Evolutionary conservation across 192 early-diverging fungal genomes (phyloP).

Genomic region (Podila horticola): DNA sequence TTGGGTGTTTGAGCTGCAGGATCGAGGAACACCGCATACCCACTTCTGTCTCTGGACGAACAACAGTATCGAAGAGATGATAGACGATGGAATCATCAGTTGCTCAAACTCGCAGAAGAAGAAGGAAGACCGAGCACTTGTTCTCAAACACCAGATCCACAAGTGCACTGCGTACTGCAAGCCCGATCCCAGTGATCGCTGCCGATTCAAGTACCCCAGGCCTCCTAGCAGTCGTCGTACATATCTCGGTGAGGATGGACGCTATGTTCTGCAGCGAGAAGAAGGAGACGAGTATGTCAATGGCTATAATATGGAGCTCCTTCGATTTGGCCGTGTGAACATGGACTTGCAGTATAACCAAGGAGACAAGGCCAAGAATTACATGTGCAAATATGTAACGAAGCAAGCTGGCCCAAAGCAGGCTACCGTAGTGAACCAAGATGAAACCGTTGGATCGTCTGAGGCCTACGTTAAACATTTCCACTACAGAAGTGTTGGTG

Average conservation of each 20-base stretch:
- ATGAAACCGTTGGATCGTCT: constrained; percentile 6
- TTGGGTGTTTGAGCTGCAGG: constrained; percentile 28
- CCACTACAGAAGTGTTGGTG: constrained; percentile 32
- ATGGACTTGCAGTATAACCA: constrained; percentile 27
- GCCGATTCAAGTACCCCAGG: constrained; percentile 18
- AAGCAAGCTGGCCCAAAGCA: constrained; percentile 19
- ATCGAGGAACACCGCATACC: constrained; percentile 18
- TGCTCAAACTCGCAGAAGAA: background rate
- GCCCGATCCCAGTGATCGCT: background rate
- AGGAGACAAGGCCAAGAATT: constrained; percentile 21
- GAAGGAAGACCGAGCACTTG: constrained; percentile 11
- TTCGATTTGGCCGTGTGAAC: constrained; percentile 24
- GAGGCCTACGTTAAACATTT: constrained; percentile 16
- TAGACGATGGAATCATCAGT: constrained; percentile 9
- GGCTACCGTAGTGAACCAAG: no score
- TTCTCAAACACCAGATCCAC: constrained; percentile 32
- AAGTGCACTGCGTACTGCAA: constrained; percentile 23
- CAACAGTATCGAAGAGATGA: constrained; percentile 13
- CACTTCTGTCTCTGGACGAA: constrained; percentile 26
- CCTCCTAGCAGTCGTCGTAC: constrained; percentile 7
- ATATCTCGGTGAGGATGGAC: constrained; percentile 11
- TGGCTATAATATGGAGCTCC: constrained; percentile 31
- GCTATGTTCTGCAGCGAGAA: constrained; percentile 21
- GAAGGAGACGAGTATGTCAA: constrained; percentile 17
- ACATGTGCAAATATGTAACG: constrained; percentile 30